A percentile compares a stretch with the other conserved stretches of the same genome.
Evolutionary conservation across 2,329 filamentous ascomycete genomes (phyloP).

Genomic region (Xylariaceae sp.): DNA sequence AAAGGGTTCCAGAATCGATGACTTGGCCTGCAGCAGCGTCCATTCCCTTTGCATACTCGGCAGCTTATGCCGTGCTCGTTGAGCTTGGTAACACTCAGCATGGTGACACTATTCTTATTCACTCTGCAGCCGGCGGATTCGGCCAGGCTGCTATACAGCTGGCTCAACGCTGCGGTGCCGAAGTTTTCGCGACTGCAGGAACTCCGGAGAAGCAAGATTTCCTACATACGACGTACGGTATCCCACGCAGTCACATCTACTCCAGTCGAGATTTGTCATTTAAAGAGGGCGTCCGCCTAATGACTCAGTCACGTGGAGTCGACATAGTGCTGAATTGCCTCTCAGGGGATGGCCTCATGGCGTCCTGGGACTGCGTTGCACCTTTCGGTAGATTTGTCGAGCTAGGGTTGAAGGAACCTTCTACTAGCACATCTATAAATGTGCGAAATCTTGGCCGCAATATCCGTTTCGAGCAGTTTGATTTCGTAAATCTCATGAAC

Average conservation of each 20-base stretch:
- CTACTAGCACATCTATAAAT: slow-evolving; percentile 4
- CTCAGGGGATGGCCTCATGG: slow-evolving; percentile 25
- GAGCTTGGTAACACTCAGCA: slow-evolving; percentile 30
- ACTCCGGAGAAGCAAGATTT: too few relatives aligned
- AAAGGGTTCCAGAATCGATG: slow-evolving; percentile 27
- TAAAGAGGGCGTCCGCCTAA: too few relatives aligned
- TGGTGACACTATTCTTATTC: too few relatives aligned
- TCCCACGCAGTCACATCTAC: too few relatives aligned
- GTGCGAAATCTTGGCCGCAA: slow-evolving; percentile 26
- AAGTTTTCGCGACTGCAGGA: too few relatives aligned
- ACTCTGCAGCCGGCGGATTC: too few relatives aligned
- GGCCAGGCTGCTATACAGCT: too few relatives aligned
- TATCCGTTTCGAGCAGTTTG: slow-evolving; percentile 28
- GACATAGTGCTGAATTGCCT: too few relatives aligned
- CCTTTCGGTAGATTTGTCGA: slow-evolving; percentile 35
- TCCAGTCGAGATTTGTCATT: too few relatives aligned
- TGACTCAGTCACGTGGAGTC: too few relatives aligned
- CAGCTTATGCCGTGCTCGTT: slow-evolving; percentile 32
- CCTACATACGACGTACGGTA: too few relatives aligned
- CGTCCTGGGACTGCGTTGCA: slow-evolving; percentile 43
- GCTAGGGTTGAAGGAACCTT: slow-evolving; percentile 28
- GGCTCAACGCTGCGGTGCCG: too few relatives aligned
- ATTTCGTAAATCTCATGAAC: slow-evolving; percentile 17
- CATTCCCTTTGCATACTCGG: slow-evolving; percentile 32
- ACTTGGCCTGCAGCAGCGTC: slow-evolving; percentile 31